These are phyloP conservation scores for Cubamyces lactineus DNA, from an alignment of 768 basidiomycete species.

Conservation along the genomic window DNA sequence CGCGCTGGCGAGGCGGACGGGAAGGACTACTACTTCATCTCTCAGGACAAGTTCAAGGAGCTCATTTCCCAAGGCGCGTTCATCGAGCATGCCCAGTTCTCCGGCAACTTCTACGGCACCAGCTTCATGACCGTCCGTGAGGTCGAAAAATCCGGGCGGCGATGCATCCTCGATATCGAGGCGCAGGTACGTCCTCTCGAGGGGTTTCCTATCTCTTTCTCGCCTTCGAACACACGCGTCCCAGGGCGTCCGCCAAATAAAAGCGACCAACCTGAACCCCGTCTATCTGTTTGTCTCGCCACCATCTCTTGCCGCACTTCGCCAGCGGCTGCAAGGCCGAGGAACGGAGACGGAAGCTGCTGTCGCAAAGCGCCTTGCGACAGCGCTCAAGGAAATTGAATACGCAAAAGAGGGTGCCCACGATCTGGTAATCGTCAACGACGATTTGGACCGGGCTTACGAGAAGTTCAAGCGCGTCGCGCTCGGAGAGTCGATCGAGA, in stretches of 20 bases:
- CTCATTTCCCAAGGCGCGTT: conserved; percentile 76
- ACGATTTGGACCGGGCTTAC: conserved; percentile 85
- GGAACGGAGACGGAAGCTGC: conserved; percentile 83
- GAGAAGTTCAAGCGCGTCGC: conserved; percentile 75
- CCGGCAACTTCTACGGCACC: conserved; percentile 92
- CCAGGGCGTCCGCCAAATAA: conserved; percentile 92
- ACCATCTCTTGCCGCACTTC: conserved; percentile 73
- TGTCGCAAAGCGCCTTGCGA: conserved; percentile 73
- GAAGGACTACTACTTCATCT: conserved; percentile 86
- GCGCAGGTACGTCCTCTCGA: conserved; percentile 67
- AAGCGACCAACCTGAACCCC: conserved; percentile 77
- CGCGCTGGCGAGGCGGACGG: conserved; percentile 83
- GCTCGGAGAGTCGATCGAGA: conserved; percentile 60
- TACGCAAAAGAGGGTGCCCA: conserved; percentile 81
- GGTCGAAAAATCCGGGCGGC: conserved; percentile 67
- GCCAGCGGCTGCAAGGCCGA: conserved; percentile 69
- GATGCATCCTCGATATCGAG: conserved; percentile 96
- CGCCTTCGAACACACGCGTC: conserved; percentile 25
- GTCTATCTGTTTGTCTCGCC: conserved; percentile 93
- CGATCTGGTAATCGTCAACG: conserved; percentile 89
- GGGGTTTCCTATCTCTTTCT: conserved; percentile 6
- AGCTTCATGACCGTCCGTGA: conserved; percentile 74
- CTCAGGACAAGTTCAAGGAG: conserved; percentile 66
- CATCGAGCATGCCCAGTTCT: conserved; percentile 94
- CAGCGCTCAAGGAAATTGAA: conserved; percentile 78